Evolutionary conservation across 1,284 basidiomycete species (phyloP).

Genomic region (Boletus semigastroideus): DNA sequence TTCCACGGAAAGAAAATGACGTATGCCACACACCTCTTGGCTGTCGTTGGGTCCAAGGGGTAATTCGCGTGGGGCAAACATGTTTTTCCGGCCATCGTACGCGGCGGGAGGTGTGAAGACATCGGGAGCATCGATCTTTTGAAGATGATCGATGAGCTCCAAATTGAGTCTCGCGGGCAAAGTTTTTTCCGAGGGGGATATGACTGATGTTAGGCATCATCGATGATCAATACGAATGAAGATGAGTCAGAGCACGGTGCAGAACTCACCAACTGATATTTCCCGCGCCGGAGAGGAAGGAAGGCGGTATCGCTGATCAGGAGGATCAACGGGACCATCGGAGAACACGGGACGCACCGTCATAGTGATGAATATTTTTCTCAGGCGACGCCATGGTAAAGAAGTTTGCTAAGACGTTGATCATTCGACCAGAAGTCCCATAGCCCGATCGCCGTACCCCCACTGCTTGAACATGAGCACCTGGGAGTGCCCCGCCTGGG

Average conservation of each 20-base stretch:
- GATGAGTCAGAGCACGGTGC: not conserved
- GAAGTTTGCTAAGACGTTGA: conserved; percentile 64
- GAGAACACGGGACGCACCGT: conserved; percentile 50
- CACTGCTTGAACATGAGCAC: conserved; percentile 51
- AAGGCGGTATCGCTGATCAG: conserved; percentile 17
- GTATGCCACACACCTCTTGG: conserved; percentile 43
- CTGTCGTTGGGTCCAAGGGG: conserved; percentile 50
- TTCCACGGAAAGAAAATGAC: not conserved
- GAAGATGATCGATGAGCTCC: conserved; percentile 61
- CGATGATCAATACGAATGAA: conserved; percentile 10
- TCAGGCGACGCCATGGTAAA: conserved; percentile 61
- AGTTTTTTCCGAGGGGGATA: conserved; percentile 61
- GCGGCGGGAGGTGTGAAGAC: conserved; percentile 65
- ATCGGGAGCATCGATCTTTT: conserved; percentile 51
- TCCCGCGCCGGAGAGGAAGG: not conserved
- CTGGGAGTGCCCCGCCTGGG: conserved; percentile 33
- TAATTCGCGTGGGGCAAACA: conserved; percentile 59
- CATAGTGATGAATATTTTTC: conserved; percentile 68
- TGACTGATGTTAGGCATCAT: conserved; percentile 41
- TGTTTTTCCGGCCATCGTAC: conserved; percentile 78
- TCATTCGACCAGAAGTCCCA: conserved; percentile 52
- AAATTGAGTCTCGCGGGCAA: conserved; percentile 66
- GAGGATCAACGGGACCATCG: conserved; percentile 6
- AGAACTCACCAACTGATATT: conserved; percentile 54
- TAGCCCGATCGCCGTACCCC: conserved; percentile 66